A percentile compares a stretch with the other conserved stretches of the same genome.
These are phyloP conservation scores for Teunomyces barrocoloradensis DNA, from an alignment of 805 yeast genomes.

Conservation along the genomic window DNA sequence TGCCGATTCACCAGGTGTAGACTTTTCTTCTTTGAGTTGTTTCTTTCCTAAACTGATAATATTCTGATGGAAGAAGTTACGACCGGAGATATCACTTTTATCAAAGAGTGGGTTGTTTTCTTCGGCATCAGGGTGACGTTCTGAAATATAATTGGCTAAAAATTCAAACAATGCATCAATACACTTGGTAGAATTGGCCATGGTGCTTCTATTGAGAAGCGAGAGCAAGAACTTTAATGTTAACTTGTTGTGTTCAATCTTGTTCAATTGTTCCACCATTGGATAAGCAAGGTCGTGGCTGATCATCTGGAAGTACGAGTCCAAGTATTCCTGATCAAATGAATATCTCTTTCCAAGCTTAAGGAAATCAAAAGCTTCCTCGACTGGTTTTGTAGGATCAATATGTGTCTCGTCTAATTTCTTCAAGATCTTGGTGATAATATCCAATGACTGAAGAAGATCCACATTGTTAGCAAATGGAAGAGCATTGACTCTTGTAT, in stretches of 20 bases:
- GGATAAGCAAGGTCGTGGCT: constrained; percentile 42
- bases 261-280: constrained; percentile 40
- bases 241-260: constrained; percentile 37
- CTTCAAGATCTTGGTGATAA: constrained; percentile 52
- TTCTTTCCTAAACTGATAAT: constrained; percentile 76
- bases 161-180: constrained; percentile 54
- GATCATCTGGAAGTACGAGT: constrained; percentile 22
- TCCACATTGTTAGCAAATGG: constrained; percentile 75
- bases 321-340: constrained; percentile 23
- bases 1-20: constrained; percentile 41
- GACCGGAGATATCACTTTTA: constrained; percentile 69
- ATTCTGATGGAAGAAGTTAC: constrained; percentile 84
- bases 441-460: constrained; percentile 50
- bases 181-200: constrained; percentile 52
- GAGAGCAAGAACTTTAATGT: constrained; percentile 58
- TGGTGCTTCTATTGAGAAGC: constrained; percentile 63
- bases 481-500: constrained; percentile 67
- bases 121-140: constrained; percentile 1
- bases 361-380: constrained; percentile 15
- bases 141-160: constrained; percentile 32
- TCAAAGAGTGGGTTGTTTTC: constrained; percentile 38
- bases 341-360: constrained; percentile 25
- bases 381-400: constrained; percentile 1
- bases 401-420: constrained; percentile 27
- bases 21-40: constrained; percentile 35